A percentile compares a stretch with the other conserved stretches of the same genome.
Conservation (phyloP, 108 stramenopile genomes). For the Pseudonitzschia pungens region DNA sequence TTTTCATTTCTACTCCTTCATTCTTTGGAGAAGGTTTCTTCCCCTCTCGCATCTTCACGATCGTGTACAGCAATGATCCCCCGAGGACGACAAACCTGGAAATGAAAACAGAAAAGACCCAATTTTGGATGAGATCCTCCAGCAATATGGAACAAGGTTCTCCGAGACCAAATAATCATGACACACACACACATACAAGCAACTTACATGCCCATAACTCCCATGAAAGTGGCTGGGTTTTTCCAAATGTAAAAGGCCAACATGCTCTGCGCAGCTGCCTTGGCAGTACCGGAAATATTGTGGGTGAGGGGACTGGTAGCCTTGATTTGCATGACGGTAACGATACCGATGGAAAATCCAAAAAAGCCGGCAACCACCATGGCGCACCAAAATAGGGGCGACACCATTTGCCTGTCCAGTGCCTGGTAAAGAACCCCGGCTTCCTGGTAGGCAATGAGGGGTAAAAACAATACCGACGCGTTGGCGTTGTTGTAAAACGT, state of each 20-base stretch:
- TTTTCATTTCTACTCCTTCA: not conserved
- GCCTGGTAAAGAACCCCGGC: slow-evolving; percentile 40
- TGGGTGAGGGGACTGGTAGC: slow-evolving; percentile 93
- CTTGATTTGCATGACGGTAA: slow-evolving; percentile 94
- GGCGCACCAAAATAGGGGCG: slow-evolving; percentile 73
- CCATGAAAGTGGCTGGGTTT: slow-evolving; percentile 81
- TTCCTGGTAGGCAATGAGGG: slow-evolving; percentile 84
- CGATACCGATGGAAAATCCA: slow-evolving; percentile 95
- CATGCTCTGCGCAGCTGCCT: slow-evolving; percentile 88
- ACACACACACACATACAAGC: not conserved
- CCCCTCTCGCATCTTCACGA: slow-evolving; percentile 79
- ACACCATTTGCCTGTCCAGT: slow-evolving; percentile 50
- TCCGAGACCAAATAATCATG: no score
- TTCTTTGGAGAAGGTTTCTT: slow-evolving; percentile 1
- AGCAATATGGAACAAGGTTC: not conserved
- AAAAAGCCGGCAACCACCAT: slow-evolving; percentile 90
- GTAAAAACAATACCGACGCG: slow-evolving; percentile 86
- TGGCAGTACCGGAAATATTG: slow-evolving; percentile 96
- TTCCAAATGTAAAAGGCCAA: slow-evolving; percentile 95
- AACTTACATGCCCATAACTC: slow-evolving; percentile 68
- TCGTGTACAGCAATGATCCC: slow-evolving; percentile 81
- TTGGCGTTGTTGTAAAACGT: slow-evolving; percentile 96
- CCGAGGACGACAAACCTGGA: slow-evolving; percentile 69
- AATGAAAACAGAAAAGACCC: not conserved
- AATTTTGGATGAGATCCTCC: not conserved